Conservation (phyloP, 2,329 filamentous ascomycete genomes). For the Dothiorella sarmentorum region DNA sequence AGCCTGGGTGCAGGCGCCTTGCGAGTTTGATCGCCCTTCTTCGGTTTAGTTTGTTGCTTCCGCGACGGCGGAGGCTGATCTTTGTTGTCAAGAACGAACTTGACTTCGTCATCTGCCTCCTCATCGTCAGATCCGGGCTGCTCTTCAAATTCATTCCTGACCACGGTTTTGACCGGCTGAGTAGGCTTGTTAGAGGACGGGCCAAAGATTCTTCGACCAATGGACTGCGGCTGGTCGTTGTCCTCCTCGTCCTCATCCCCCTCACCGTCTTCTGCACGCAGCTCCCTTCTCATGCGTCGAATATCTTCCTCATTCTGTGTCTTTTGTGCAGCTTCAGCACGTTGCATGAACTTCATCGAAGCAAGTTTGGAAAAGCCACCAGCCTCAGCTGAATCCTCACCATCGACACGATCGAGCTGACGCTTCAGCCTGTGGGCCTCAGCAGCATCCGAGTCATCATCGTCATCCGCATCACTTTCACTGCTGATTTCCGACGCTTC, state of each 20-base stretch:
- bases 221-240: slow-evolving; percentile 43
- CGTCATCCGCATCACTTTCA: slow-evolving; percentile 54
- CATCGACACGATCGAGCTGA: slow-evolving; percentile 37
- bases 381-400: slow-evolving; percentile 55
- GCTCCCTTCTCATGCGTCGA: slow-evolving; percentile 59
- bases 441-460: slow-evolving; percentile 62
- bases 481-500: slow-evolving; percentile 51
- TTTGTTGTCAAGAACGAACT: slow-evolving; percentile 2
- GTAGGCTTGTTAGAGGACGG: slow-evolving; percentile 38
- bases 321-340: slow-evolving; percentile 74
- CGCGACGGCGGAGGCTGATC: neutral
- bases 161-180: slow-evolving; percentile 24
- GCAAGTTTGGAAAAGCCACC: slow-evolving; percentile 60
- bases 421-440: slow-evolving; percentile 41
- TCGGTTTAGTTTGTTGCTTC: slow-evolving; percentile 15
- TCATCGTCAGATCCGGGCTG: slow-evolving; percentile 49
- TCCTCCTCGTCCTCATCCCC: slow-evolving; percentile 50
- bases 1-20: neutral
- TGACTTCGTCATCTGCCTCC: slow-evolving; percentile 22
- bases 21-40: neutral
- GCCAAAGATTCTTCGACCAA: slow-evolving; percentile 70
- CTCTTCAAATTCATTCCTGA: slow-evolving; percentile 60
- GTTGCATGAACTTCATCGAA: slow-evolving; percentile 92
- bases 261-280: slow-evolving; percentile 59
- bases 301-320: slow-evolving; percentile 74